phyloP scores from a whole-genome alignment of 768 basidiomycete species.

The Tulasnella calospora region DNA sequence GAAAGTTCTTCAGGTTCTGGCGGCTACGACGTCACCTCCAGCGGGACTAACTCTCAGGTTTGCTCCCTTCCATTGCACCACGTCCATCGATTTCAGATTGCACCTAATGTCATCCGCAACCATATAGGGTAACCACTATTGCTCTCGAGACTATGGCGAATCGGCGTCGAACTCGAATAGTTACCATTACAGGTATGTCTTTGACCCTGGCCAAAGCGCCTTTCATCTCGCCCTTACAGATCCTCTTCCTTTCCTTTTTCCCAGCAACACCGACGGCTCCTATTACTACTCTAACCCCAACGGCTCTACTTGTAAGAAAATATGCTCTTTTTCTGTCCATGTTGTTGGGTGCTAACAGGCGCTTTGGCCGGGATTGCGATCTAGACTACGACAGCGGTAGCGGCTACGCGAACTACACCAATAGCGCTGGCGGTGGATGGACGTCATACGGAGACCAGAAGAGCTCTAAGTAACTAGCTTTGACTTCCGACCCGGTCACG shows the following conservation, averaged over 20 bases:
- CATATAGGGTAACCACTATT: slow-evolving; percentile 27
- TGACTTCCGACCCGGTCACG: background rate
- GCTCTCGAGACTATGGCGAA: slow-evolving; percentile 27
- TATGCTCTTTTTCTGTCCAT: background rate
- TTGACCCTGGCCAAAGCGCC: background rate
- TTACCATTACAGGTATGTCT: slow-evolving; percentile 27
- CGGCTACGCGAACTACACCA: slow-evolving; percentile 24
- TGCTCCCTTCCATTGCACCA: background rate
- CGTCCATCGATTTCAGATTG: background rate
- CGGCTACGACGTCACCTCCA: slow-evolving; percentile 15
- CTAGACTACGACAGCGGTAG: slow-evolving; percentile 25
- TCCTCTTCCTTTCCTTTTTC: background rate
- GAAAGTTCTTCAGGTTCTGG: background rate
- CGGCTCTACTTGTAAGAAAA: slow-evolving; percentile 20
- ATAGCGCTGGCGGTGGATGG: slow-evolving; percentile 19
- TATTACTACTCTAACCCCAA: slow-evolving; percentile 27
- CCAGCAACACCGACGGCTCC: slow-evolving; percentile 43
- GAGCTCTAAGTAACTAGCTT: background rate
- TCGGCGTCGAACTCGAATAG: slow-evolving; percentile 26
- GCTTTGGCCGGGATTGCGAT: background rate
- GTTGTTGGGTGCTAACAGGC: no score
- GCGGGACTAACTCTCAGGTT: slow-evolving; percentile 20
- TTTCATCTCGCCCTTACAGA: background rate
- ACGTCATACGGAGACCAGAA: slow-evolving; percentile 16
- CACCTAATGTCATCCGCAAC: background rate